These are phyloP conservation scores for Eleusine coracana DNA, from an alignment of 176 grass and related monocot species.

Conservation along the genomic window DNA sequence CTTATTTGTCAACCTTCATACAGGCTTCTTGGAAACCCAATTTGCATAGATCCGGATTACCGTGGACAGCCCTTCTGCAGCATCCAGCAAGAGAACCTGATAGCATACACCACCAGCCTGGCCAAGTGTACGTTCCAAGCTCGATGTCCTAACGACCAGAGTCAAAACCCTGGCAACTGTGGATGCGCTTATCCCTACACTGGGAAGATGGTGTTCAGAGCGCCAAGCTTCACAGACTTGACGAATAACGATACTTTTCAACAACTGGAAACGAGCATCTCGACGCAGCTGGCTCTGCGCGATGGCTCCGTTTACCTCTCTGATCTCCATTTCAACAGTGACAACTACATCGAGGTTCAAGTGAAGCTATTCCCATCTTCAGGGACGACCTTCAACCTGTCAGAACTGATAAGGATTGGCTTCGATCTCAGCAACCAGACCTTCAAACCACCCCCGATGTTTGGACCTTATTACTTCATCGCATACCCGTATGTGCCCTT, in stretches of 20 bases:
- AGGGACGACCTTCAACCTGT: constrained; percentile 47
- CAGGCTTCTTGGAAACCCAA: constrained; percentile 64
- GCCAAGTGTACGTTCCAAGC: constrained; percentile 25
- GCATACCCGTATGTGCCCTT: constrained; percentile 41
- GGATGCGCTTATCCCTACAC: constrained; percentile 65
- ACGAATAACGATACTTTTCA: constrained; percentile 45
- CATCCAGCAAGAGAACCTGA: constrained; percentile 8
- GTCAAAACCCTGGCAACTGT: constrained; percentile 59
- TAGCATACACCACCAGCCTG: constrained; percentile 61
- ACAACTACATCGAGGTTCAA: constrained; percentile 62
- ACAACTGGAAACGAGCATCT: constrained; percentile 52
- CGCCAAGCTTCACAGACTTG: constrained; percentile 62
- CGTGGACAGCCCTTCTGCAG: constrained; percentile 41
- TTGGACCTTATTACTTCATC: constrained; percentile 80
- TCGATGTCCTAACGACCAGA: constrained; percentile 48
- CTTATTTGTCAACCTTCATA: constrained; percentile 7
- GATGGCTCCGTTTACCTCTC: constrained; percentile 44
- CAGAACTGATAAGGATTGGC: constrained; percentile 53
- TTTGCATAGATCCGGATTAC: constrained; percentile 12
- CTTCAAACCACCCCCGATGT: constrained; percentile 35
- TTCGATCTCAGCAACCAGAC: constrained; percentile 55
- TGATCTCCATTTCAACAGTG: constrained; percentile 35
- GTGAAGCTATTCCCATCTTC: constrained; percentile 64
- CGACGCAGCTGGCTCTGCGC: constrained; percentile 31
- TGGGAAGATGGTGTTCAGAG: constrained; percentile 73